Percentiles rank a stretch among this genome's conserved stretches.
Evolutionary conservation across 208 protist species (phyloP).

Genomic region (Blechomonas ayalai): DNA sequence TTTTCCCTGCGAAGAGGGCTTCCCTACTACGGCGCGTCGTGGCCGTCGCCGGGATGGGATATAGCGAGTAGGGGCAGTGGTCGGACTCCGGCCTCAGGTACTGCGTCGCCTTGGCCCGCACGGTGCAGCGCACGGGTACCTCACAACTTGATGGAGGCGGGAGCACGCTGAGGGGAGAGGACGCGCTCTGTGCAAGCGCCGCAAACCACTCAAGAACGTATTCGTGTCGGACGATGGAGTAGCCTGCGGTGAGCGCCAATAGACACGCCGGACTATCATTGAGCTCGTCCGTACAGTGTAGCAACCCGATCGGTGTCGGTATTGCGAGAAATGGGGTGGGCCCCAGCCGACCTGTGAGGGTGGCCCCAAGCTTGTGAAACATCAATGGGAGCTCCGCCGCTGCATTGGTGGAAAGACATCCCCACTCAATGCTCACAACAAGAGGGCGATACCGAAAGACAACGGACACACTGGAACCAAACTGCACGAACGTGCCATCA

Average conservation of each 20-base stretch:
- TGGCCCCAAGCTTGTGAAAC: slow-evolving; percentile 61
- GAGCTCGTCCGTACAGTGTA: slow-evolving; percentile 51
- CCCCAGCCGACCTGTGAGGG: slow-evolving; percentile 17
- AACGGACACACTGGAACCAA: slow-evolving; percentile 29
- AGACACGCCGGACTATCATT: slow-evolving; percentile 48
- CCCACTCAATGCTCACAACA: slow-evolving; percentile 48
- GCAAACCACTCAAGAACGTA: slow-evolving; percentile 83
- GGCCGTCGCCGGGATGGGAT: slow-evolving; percentile 50
- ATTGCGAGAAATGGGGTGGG: slow-evolving; percentile 12
- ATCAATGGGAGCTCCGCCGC: slow-evolving; percentile 41
- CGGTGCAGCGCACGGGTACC: slow-evolving; percentile 38
- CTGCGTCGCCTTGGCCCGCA: slow-evolving; percentile 13
- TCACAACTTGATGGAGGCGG: slow-evolving; percentile 52
- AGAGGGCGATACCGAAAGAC: slow-evolving; percentile 62
- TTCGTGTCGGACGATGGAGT: slow-evolving; percentile 55
- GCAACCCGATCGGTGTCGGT: slow-evolving; percentile 39
- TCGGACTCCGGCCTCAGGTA: slow-evolving; percentile 70
- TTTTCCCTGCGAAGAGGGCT: slow-evolving; percentile 25
- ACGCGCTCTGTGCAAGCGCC: slow-evolving; percentile 39
- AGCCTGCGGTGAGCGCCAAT: slow-evolving; percentile 53
- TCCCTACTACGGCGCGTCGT: slow-evolving; percentile 29
- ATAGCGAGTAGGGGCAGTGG: slow-evolving; percentile 65
- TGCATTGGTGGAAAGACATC: slow-evolving; percentile 27
- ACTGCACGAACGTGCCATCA: slow-evolving; percentile 41
- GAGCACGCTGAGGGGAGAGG: slow-evolving; percentile 49